phyloP scores from a whole-genome alignment of 345 rosid species.

The Abelmoschus esculentus region DNA sequence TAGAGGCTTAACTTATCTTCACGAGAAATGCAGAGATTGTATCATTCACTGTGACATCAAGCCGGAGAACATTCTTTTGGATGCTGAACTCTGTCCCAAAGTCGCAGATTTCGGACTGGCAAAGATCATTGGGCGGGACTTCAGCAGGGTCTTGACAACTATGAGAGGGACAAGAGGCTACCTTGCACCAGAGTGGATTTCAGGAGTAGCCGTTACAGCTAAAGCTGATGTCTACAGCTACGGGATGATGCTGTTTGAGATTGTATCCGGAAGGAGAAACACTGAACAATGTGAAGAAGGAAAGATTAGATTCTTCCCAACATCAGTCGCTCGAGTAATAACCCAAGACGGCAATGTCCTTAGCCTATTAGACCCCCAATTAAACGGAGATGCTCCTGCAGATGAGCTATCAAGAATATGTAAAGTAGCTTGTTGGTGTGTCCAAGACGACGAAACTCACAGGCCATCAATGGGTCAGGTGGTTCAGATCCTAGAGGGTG shows the following conservation, averaged over 20 bases:
- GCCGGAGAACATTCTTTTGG: slow-evolving; percentile 33
- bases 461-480: too few species aligned
- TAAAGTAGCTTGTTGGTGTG: slow-evolving; percentile 77
- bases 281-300: slow-evolving; percentile 41
- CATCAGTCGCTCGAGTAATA: slow-evolving; percentile 42
- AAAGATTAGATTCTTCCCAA: slow-evolving; percentile 47
- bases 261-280: slow-evolving; percentile 75
- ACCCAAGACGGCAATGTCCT: slow-evolving; percentile 43
- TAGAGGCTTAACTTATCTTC: too few species aligned
- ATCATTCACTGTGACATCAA: too few species aligned
- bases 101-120: slow-evolving; percentile 86
- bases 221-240: slow-evolving; percentile 39
- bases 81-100: slow-evolving; percentile 53
- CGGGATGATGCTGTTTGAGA: slow-evolving; percentile 85
- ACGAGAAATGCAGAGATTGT: too few species aligned
- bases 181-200: too few species aligned
- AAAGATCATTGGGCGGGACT: slow-evolving; percentile 78
- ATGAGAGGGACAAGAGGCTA: slow-evolving; percentile 33
- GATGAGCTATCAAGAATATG: slow-evolving; percentile 54
- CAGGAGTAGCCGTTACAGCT: too few species aligned
- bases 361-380: slow-evolving; percentile 42
- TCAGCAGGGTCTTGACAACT: slow-evolving; percentile 74
- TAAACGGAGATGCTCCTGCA: slow-evolving; percentile 33
- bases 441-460: slow-evolving; percentile 59
- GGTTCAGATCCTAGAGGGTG: too few species aligned